Conservation (phyloP, 805 yeast genomes). For the Barnettozyma wickerhamii region DNA sequence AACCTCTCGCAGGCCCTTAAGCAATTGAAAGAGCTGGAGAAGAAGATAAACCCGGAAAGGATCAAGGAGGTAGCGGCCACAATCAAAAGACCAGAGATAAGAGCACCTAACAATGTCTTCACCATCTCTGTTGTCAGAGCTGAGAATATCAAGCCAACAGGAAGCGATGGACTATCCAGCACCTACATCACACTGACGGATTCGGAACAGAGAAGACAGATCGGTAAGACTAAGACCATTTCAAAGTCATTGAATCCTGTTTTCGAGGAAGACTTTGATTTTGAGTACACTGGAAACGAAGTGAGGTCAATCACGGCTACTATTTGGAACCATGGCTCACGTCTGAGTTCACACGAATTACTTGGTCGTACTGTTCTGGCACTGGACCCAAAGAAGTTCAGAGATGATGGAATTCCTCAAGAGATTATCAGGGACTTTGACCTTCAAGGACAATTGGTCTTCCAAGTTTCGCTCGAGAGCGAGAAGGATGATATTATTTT, state of each 20-base stretch:
- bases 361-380: constrained; percentile 61
- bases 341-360: constrained; percentile 48
- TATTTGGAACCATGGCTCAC: constrained; percentile 62
- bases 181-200: constrained; percentile 64
- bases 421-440: constrained; percentile 53
- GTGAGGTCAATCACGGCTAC: constrained; percentile 50
- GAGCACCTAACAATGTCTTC: constrained; percentile 47
- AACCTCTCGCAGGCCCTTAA: constrained; percentile 51
- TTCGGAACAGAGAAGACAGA: constrained; percentile 44
- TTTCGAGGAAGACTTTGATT: constrained; percentile 87
- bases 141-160: constrained; percentile 49
- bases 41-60: constrained; percentile 51
- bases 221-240: constrained; percentile 68
- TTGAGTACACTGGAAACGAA: constrained; percentile 34
- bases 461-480: constrained; percentile 71
- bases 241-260: constrained; percentile 61
- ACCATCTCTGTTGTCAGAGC: constrained; percentile 62
- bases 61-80: constrained; percentile 33
- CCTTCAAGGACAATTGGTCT: constrained; percentile 60
- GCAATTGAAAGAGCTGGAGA: constrained; percentile 50
- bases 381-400: constrained; percentile 58
- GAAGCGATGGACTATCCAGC: constrained; percentile 43
- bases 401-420: constrained; percentile 65
- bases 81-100: constrained; percentile 27
- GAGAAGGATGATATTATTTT: constrained; percentile 80